These are phyloP conservation scores for Acrodontium crateriforme DNA, from an alignment of 2,329 filamentous ascomycete species.

Conservation along the genomic window DNA sequence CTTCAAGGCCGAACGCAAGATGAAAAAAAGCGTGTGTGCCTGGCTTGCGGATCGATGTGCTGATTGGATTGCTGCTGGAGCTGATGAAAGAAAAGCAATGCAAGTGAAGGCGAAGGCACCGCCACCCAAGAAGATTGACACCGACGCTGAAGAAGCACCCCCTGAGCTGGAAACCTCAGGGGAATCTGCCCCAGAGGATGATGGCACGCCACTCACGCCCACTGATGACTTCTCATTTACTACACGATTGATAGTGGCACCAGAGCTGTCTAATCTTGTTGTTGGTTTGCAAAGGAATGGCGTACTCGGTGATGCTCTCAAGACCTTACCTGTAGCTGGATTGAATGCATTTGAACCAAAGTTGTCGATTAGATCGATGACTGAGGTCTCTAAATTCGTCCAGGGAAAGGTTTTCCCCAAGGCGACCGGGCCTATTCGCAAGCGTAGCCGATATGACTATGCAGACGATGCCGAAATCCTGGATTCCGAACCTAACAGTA, in stretches of 20 bases:
- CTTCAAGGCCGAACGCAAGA: conserved; percentile 85
- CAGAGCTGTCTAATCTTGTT: conserved; percentile 15
- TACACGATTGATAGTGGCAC: conserved; percentile 13
- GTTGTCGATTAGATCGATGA: conserved; percentile 6
- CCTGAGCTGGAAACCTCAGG: conserved; percentile 19
- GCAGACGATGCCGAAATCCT: conserved; percentile 45
- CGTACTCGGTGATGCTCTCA: conserved; percentile 15
- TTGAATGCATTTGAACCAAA: conserved; percentile 1
- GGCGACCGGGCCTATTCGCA: conserved; percentile 51
- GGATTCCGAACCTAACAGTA: conserved; percentile 23
- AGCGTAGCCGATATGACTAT: conserved; percentile 73
- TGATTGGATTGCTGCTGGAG: conserved; percentile 57
- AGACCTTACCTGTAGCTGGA: conserved; percentile 14
- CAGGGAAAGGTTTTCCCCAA: conserved; percentile 64
- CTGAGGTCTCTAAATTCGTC: conserved; percentile 68
- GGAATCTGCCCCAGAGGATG: conserved; percentile 20
- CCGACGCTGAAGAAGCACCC: conserved; percentile 6
- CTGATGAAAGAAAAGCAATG: conserved; percentile 50
- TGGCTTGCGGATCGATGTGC: conserved; percentile 73
- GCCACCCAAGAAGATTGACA: conserved; percentile 12
- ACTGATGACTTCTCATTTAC: conserved; percentile 6
- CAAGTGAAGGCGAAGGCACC: conserved; percentile 49
- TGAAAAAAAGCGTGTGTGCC: conserved; percentile 72
- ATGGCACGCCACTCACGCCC: conserved; percentile 16
- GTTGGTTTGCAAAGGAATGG: conserved; percentile 13